These are phyloP conservation scores for Pseudopyrenochaeta lycopersici DNA, from an alignment of 2,329 filamentous ascomycete species.

Conservation along the genomic window DNA sequence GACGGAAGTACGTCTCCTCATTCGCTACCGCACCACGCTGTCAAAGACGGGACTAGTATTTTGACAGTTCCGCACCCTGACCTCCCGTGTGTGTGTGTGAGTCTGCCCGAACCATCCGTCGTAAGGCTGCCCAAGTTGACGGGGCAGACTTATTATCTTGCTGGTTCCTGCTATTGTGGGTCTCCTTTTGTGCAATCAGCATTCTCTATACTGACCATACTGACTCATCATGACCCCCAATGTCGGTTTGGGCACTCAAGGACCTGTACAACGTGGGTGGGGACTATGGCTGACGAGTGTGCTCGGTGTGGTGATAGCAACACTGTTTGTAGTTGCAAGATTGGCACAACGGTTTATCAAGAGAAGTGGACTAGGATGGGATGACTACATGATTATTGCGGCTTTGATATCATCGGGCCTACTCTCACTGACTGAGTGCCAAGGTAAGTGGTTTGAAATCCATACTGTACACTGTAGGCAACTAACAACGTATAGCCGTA, in stretches of 20 bases:
- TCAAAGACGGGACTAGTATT: too few relatives aligned
- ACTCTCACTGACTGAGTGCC: constrained; percentile 32
- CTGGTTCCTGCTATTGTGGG: not conserved
- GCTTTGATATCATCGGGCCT: constrained; percentile 26
- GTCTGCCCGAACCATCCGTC: too few relatives aligned
- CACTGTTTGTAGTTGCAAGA: constrained; percentile 26
- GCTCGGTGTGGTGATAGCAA: constrained; percentile 26
- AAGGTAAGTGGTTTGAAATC: constrained; percentile 16
- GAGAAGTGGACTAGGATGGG: constrained; percentile 25
- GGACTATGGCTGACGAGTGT: constrained; percentile 32
- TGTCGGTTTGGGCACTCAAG: constrained; percentile 33
- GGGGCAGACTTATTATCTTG: not conserved
- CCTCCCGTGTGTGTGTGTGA: too few relatives aligned
- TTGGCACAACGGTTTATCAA: constrained; percentile 25
- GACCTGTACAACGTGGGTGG: constrained; percentile 30
- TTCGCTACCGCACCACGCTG: too few relatives aligned
- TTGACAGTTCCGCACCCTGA: too few relatives aligned
- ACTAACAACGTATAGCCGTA: constrained; percentile 21
- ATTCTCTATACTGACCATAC: not conserved
- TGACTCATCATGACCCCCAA: constrained; percentile 25
- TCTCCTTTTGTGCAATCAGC: not conserved
- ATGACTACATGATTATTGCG: constrained; percentile 35
- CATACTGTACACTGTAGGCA: not conserved
- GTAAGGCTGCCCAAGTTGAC: too few relatives aligned
- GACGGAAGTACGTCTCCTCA: too few relatives aligned